phyloP scores from a whole-genome alignment of 1,284 basidiomycete genomes.

The Rhodofomes roseus region DNA sequence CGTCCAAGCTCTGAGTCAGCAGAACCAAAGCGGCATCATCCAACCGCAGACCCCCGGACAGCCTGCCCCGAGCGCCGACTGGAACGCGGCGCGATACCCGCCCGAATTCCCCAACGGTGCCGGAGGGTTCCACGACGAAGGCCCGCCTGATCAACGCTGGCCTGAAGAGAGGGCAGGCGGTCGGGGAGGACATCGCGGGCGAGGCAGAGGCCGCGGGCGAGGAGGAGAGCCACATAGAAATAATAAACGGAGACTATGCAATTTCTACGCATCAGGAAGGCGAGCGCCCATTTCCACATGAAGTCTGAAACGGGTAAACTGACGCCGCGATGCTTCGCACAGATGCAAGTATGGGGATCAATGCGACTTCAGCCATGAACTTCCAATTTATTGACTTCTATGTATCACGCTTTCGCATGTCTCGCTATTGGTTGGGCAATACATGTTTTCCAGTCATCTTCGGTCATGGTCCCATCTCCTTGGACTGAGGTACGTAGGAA shows the following conservation, averaged over 20 bases:
- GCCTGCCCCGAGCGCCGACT: constrained; percentile 16
- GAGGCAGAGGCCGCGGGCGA: constrained; percentile 43
- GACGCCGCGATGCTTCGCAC: constrained; percentile 29
- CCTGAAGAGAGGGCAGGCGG: constrained; percentile 33
- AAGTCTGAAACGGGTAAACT: constrained; percentile 42
- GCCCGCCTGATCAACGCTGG: constrained; percentile 43
- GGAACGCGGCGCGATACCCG: constrained; percentile 25
- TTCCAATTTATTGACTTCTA: constrained; percentile 17
- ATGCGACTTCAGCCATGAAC: constrained; percentile 76
- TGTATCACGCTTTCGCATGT: constrained; percentile 4
- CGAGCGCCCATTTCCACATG: constrained; percentile 55
- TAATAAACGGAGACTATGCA: constrained; percentile 82
- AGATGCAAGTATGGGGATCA: constrained; percentile 85
- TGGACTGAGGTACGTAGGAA: too few relatives aligned
- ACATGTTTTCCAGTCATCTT: background rate
- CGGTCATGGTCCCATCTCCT: too few relatives aligned
- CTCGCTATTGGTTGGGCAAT: background rate
- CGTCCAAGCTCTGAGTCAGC: constrained; percentile 38
- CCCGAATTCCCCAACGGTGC: constrained; percentile 29
- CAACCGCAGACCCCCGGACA: constrained; percentile 19
- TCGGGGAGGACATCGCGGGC: constrained; percentile 36
- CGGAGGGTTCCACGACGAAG: constrained; percentile 39
- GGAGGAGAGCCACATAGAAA: constrained; percentile 57
- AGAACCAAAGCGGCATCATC: constrained; percentile 21
- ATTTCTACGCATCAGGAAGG: constrained; percentile 85